These are phyloP conservation scores for Diplosphaera chodatii DNA, from an alignment of 139 green algal species.

Conservation along the genomic window DNA sequence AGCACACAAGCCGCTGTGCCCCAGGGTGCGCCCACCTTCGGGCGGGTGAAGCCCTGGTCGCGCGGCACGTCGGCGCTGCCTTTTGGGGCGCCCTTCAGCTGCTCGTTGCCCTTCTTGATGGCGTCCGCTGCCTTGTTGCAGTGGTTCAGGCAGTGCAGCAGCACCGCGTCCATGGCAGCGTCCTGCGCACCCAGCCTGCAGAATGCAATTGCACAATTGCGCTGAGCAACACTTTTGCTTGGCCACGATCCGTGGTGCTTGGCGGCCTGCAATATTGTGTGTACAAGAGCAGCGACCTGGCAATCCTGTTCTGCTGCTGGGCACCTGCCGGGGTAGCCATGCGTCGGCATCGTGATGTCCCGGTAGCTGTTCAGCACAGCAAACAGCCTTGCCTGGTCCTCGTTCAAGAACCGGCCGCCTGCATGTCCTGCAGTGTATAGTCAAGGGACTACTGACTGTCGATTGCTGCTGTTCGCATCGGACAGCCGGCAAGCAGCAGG, in stretches of 20 bases:
- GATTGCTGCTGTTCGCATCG: no score
- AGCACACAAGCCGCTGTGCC: no score
- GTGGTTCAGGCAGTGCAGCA: conserved; percentile 84
- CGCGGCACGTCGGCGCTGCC: conserved; percentile 19
- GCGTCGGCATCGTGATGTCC: conserved; percentile 43
- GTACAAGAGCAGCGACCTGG: no score
- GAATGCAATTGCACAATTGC: no score
- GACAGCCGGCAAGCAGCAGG: no score
- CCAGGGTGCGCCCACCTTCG: no score
- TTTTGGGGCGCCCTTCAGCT: conserved; percentile 12
- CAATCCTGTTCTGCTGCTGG: no score
- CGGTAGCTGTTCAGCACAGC: conserved; percentile 45
- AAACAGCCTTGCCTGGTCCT: conserved; percentile 49
- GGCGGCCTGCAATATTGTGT: no score
- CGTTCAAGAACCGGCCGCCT: conserved; percentile 26
- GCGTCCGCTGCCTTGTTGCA: conserved; percentile 62
- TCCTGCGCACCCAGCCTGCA: conserved; percentile 29
- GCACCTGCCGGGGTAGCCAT: conserved; percentile 48
- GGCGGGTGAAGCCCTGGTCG: conserved; percentile 83
- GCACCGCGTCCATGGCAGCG: conserved; percentile 51
- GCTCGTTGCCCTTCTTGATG: conserved; percentile 86
- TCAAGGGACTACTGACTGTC: no score
- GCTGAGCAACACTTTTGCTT: no score
- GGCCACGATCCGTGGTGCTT: no score
- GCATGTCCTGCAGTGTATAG: neutral